Conservation (phyloP, 768 basidiomycete genomes). For the Tulasnella sp. region DNA sequence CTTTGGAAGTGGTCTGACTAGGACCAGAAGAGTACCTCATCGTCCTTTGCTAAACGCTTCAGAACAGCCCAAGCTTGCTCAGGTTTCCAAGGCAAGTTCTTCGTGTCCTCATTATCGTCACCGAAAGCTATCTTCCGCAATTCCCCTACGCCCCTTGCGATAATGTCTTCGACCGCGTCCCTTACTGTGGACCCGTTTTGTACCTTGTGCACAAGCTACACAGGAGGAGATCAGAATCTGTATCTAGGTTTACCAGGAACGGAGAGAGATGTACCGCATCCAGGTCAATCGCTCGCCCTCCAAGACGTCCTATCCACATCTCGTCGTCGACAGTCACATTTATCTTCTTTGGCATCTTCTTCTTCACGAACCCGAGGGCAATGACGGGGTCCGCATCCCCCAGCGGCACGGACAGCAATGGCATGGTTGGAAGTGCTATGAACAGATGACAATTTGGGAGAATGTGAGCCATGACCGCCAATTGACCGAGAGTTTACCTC, state of each 20-base stretch:
- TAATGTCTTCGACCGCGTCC: constrained; percentile 85
- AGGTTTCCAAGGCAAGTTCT: constrained; percentile 67
- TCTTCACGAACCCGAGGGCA: constrained; percentile 68
- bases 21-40: constrained; percentile 35
- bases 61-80: constrained; percentile 85
- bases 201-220: constrained; percentile 76
- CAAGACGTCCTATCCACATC: constrained; percentile 58
- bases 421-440: constrained; percentile 75
- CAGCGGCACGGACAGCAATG: constrained; percentile 65
- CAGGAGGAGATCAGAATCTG: neutral
- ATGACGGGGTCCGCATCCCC: constrained; percentile 77
- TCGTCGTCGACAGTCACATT: constrained; percentile 48
- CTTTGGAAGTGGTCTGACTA: neutral
- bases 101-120: constrained; percentile 82
- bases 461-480: no score
- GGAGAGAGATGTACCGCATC: constrained; percentile 48
- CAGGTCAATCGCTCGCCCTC: constrained; percentile 84
- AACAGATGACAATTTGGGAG: neutral
- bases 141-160: constrained; percentile 66
- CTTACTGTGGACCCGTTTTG: constrained; percentile 57
- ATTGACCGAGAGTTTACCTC: no score
- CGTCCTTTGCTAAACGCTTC: constrained; percentile 54
- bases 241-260: neutral
- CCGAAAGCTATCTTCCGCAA: constrained; percentile 88
- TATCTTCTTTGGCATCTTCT: constrained; percentile 39